Evolutionary conservation across 1,284 basidiomycete species (phyloP).

Genomic region (Boletus holoroseus): DNA sequence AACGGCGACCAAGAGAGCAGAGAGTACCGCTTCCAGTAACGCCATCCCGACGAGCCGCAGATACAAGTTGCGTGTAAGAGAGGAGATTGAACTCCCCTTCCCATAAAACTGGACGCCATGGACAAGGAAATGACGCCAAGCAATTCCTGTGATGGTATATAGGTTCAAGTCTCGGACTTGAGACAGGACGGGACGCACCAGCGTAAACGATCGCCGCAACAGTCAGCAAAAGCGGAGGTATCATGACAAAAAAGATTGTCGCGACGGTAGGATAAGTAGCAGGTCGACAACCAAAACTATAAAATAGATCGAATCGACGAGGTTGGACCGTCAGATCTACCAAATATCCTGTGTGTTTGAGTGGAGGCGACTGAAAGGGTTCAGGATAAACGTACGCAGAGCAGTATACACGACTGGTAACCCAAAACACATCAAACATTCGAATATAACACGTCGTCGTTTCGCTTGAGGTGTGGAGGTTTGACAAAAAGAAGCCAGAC

Average conservation of each 20-base stretch:
- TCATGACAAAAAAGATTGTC: conserved; percentile 51
- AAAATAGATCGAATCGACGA: conserved; percentile 61
- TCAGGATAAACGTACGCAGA: conserved; percentile 45
- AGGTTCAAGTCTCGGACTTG: neutral
- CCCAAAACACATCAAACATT: conserved; percentile 48
- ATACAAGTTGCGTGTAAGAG: conserved; percentile 34
- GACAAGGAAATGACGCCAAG: conserved; percentile 30
- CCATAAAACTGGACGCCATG: conserved; percentile 28
- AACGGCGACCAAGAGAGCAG: conserved; percentile 19
- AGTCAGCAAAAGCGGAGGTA: conserved; percentile 51
- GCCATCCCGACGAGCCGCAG: conserved; percentile 43
- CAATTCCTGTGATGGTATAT: conserved; percentile 17
- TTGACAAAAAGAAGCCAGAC: conserved; percentile 26
- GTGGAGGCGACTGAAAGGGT: neutral
- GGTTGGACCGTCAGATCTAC: conserved; percentile 62
- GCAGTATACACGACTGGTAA: conserved; percentile 53
- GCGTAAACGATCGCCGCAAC: conserved; percentile 39
- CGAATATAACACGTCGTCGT: conserved; percentile 38
- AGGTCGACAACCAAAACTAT: conserved; percentile 60
- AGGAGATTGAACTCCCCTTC: conserved; percentile 21
- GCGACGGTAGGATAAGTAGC: conserved; percentile 50
- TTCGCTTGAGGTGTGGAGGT: conserved; percentile 25
- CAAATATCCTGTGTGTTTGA: conserved; percentile 1
- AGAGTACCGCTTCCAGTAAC: conserved; percentile 31
- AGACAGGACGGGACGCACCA: conserved; percentile 29